A percentile compares a stretch with the other conserved stretches of the same genome.
These are phyloP conservation scores for Scenedesmus sp. DNA, from an alignment of 163 green algal genomes.

Conservation along the genomic window DNA sequence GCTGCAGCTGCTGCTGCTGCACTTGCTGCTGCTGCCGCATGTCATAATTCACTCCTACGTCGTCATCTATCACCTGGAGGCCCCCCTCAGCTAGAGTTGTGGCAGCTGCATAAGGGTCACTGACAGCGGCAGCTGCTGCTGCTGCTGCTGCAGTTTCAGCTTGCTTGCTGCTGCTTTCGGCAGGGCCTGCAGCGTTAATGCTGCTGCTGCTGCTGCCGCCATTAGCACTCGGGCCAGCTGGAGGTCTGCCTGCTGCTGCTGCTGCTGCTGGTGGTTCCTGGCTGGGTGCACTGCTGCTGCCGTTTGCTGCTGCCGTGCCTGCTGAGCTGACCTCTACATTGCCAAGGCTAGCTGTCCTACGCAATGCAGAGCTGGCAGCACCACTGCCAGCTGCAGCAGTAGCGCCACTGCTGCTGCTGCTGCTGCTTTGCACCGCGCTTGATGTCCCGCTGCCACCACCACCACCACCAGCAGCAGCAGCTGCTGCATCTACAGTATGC, in stretches of 20 bases:
- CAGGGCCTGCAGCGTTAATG: background rate
- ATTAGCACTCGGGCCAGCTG: background rate
- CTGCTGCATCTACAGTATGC: background rate
- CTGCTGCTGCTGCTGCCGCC: background rate
- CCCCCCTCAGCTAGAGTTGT: slow-evolving; percentile 36
- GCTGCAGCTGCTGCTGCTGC: slow-evolving; percentile 29
- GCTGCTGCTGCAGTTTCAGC: background rate
- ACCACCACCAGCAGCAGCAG: background rate
- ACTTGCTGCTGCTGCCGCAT: slow-evolving; percentile 23
- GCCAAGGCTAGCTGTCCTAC: background rate
- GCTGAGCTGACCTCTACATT: background rate
- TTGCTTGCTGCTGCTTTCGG: background rate
- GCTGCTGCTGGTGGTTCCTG: slow-evolving; percentile 1
- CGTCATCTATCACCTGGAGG: slow-evolving; percentile 73
- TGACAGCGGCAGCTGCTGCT: slow-evolving; percentile 5
- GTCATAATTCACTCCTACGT: slow-evolving; percentile 54
- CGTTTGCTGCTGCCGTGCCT: background rate
- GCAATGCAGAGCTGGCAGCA: background rate
- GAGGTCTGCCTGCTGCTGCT: slow-evolving; percentile 23
- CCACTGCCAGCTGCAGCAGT: background rate
- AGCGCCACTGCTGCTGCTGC: slow-evolving; percentile 17
- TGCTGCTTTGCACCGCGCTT: background rate
- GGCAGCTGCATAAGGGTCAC: slow-evolving; percentile 12
- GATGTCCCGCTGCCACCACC: background rate
- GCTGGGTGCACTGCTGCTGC: background rate